Evolutionary conservation across 2,329 filamentous ascomycete genomes (phyloP).

Genomic region (Nemania serpens): DNA sequence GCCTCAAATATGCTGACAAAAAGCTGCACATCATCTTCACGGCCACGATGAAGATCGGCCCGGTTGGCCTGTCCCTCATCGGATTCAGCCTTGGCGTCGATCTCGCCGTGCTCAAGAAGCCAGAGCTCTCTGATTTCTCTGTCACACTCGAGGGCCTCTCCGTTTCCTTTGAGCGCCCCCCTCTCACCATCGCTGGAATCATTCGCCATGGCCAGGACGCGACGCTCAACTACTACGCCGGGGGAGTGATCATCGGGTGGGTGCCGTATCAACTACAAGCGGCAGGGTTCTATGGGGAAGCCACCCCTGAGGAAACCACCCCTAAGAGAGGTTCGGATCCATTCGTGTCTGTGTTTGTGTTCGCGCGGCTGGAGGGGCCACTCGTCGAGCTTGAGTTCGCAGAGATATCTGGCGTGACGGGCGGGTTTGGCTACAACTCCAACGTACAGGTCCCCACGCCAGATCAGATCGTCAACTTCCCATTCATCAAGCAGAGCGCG

Average conservation of each 20-base stretch:
- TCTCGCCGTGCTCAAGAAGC: slow-evolving; percentile 27
- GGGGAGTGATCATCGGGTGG: slow-evolving; percentile 44
- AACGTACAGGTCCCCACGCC: neutral
- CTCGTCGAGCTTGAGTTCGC: slow-evolving; percentile 9
- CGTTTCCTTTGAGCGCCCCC: slow-evolving; percentile 42
- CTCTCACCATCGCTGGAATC: slow-evolving; percentile 44
- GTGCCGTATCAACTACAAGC: slow-evolving; percentile 46
- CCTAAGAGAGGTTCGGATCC: no score
- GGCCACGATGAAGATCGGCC: slow-evolving; percentile 45
- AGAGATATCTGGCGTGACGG: slow-evolving; percentile 13
- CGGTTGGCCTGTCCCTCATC: slow-evolving; percentile 42
- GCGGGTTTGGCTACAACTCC: slow-evolving; percentile 10
- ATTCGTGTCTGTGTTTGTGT: slow-evolving; percentile 11
- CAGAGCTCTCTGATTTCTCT: neutral
- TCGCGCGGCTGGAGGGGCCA: slow-evolving; percentile 1
- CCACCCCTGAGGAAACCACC: no score
- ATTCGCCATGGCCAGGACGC: slow-evolving; percentile 38
- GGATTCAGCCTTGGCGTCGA: slow-evolving; percentile 42
- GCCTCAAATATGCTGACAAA: slow-evolving; percentile 42
- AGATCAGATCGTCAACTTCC: neutral
- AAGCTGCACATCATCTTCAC: slow-evolving; percentile 41
- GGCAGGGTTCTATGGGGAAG: slow-evolving; percentile 49
- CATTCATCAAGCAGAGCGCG: neutral
- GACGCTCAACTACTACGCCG: slow-evolving; percentile 42
- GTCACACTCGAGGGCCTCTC: slow-evolving; percentile 40